A percentile compares a stretch with the other conserved stretches of the same genome.
phyloP scores from a whole-genome alignment of 441 rosid species.

The Pelargonium cotyledonis region DNA sequence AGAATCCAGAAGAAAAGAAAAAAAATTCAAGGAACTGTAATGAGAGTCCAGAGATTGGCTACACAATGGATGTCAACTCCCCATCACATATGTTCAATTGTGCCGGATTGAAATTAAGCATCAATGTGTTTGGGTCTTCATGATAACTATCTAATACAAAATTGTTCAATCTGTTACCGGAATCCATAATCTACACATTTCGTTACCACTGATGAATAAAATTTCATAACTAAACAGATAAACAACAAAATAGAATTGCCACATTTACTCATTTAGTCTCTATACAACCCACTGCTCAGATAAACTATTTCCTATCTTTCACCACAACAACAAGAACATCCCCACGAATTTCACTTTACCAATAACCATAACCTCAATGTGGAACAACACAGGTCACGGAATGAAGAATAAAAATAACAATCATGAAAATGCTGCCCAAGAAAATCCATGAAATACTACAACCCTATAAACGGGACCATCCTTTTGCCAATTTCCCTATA shows the following conservation, averaged over 20 bases:
- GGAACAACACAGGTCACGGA: background rate
- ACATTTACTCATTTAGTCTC: background rate
- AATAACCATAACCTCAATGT: background rate
- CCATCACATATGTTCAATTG: background rate
- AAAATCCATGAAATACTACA: background rate
- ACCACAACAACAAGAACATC: background rate
- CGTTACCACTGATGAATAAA: background rate
- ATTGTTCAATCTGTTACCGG: background rate
- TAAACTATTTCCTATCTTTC: background rate
- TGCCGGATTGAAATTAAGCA: background rate
- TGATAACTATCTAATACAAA: background rate
- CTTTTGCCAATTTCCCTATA: background rate
- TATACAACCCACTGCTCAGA: background rate
- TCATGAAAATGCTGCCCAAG: background rate
- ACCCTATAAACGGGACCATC: background rate
- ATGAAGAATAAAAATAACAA: background rate
- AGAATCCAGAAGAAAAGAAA: background rate
- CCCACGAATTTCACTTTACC: background rate
- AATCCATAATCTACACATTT: background rate
- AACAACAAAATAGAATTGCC: background rate
- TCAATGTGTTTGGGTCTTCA: background rate
- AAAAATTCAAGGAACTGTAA: background rate
- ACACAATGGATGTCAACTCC: too few relatives aligned
- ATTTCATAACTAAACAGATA: background rate
- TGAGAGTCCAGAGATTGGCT: background rate